phyloP scores from a whole-genome alignment of 2,329 filamentous ascomycete species.

The Sphaerostilbella broomeana region DNA sequence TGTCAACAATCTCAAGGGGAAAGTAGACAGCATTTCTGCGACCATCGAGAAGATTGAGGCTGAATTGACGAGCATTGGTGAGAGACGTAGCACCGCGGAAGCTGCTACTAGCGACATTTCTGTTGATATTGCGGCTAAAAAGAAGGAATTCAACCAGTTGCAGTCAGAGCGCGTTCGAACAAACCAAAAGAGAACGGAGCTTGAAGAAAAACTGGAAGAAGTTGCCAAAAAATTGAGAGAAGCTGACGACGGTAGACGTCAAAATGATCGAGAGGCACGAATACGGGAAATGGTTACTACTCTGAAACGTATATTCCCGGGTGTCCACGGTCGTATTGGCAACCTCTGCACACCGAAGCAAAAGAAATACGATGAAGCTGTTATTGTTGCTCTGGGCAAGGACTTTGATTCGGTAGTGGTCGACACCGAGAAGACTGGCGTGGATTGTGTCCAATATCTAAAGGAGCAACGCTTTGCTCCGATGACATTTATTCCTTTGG shows the following conservation, averaged over 20 bases:
- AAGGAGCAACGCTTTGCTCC: constrained; percentile 82
- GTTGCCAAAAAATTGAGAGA: constrained; percentile 74
- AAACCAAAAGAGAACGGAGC: constrained; percentile 75
- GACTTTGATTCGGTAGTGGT: constrained; percentile 94
- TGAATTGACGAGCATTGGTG: constrained; percentile 62
- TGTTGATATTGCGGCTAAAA: constrained; percentile 76
- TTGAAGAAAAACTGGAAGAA: constrained; percentile 85
- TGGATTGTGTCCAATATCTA: constrained; percentile 90
- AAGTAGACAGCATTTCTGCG: constrained; percentile 71
- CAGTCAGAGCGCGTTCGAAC: constrained; percentile 77
- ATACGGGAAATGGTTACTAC: constrained; percentile 79
- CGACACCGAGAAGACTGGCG: constrained; percentile 87
- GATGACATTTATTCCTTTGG: constrained; percentile 90
- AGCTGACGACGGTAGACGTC: constrained; percentile 76
- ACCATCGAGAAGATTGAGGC: constrained; percentile 66
- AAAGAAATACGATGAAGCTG: constrained; percentile 91
- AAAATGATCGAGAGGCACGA: constrained; percentile 73
- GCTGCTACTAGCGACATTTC: constrained; percentile 59
- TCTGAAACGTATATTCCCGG: constrained; percentile 84
- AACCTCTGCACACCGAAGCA: constrained; percentile 94
- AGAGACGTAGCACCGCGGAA: constrained; percentile 60
- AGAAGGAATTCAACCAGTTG: constrained; percentile 80
- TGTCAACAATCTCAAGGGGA: constrained; percentile 80
- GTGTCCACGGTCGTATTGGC: constrained; percentile 82
- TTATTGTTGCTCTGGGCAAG: constrained; percentile 83